A percentile compares a stretch with the other conserved stretches of the same genome.
Conservation (phyloP, 345 rosid species). For the Syzygium jambos region DNA sequence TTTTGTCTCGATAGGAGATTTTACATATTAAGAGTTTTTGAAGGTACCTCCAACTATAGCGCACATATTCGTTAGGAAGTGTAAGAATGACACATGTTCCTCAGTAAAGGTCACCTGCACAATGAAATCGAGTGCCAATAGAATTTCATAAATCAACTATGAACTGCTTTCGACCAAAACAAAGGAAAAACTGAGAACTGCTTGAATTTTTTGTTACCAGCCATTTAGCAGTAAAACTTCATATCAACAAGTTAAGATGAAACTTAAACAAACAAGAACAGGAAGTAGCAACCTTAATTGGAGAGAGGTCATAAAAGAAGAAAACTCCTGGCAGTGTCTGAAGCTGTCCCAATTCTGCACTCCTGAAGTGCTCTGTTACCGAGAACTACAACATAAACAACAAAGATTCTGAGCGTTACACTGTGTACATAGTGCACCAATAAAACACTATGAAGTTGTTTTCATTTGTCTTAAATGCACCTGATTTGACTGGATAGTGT, state of each 20-base stretch:
- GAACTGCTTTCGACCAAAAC: not conserved
- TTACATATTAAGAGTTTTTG: not conserved
- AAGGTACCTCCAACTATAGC: conserved; percentile 89
- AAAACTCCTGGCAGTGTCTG: conserved; percentile 84
- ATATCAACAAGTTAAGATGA: not conserved
- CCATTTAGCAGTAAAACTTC: not conserved
- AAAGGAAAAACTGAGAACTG: not conserved
- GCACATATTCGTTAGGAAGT: conserved; percentile 85
- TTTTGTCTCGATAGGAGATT: not conserved
- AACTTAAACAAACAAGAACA: not conserved
- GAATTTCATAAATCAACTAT: not conserved
- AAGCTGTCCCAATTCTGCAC: conserved; percentile 47
- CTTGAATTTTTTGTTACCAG: not conserved
- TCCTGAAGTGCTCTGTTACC: conserved; percentile 83
- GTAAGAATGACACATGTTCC: conserved; percentile 81
- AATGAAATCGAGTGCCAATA: not conserved
- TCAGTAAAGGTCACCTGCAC: conserved; percentile 78
- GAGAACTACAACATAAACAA: conserved; percentile 51
- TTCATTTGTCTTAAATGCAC: conserved; percentile 11
- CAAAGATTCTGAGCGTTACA: not conserved
- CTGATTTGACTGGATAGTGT: conserved; percentile 88
- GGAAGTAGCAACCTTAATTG: conserved; percentile 61
- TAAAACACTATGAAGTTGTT: not conserved
- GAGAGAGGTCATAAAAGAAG: conserved; percentile 98
- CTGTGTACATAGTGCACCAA: not conserved